These are phyloP conservation scores for Pyronema omphalodes DNA, from an alignment of 495 filamentous ascomycete species.

Conservation along the genomic window DNA sequence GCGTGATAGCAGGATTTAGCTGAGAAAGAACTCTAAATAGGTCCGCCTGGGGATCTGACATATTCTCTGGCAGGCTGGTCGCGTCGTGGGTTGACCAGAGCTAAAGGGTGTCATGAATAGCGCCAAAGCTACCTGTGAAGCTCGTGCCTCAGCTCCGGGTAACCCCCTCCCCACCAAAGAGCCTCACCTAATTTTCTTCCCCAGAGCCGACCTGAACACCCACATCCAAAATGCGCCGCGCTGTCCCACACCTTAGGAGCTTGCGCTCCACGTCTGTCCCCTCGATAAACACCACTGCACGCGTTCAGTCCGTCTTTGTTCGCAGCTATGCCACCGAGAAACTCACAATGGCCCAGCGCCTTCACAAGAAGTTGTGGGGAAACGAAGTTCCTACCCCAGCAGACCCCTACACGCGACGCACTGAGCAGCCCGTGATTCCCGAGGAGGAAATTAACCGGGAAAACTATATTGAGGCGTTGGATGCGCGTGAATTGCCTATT, in stretches of 20 bases:
- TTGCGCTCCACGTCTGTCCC: not conserved
- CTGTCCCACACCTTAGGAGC: not conserved
- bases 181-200: not conserved
- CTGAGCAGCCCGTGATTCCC: not conserved
- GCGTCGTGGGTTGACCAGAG: too few relatives aligned
- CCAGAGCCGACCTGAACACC: not conserved
- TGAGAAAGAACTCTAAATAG: not conserved
- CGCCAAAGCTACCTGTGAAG: too few relatives aligned
- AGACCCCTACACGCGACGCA: not conserved
- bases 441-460: not conserved
- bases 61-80: too few relatives aligned
- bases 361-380: slow-evolving; percentile 19
- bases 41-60: not conserved
- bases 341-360: not conserved
- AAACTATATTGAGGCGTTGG: slow-evolving; percentile 12
- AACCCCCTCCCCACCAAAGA: not conserved
- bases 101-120: too few relatives aligned
- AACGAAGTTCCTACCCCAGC: not conserved
- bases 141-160: not conserved
- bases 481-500: slow-evolving; percentile 9
- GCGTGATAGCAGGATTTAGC: not conserved
- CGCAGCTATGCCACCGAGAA: not conserved
- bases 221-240: not conserved
- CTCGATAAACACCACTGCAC: not conserved
- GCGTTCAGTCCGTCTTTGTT: not conserved